phyloP scores from a whole-genome alignment of 1,139 yeast genomes.

The Schizosaccharomyces versatilis region DNA sequence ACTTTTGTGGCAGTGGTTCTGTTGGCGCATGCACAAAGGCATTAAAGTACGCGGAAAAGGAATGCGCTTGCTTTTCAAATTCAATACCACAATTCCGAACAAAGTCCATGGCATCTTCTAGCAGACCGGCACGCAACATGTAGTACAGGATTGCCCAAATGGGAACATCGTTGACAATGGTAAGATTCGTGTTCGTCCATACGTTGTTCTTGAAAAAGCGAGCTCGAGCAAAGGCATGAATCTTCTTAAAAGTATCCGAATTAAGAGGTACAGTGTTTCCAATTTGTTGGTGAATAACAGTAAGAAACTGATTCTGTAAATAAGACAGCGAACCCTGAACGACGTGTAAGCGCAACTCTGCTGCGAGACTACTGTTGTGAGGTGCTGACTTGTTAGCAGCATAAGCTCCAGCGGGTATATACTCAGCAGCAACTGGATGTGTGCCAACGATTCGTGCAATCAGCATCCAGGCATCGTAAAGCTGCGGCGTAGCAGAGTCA shows the following conservation, averaged over 20 bases:
- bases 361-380: constrained; percentile 10
- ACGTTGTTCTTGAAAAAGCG: constrained; percentile 23
- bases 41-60: constrained; percentile 59
- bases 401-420: neutral
- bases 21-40: constrained; percentile 45
- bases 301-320: constrained; percentile 56
- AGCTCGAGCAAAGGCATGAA: constrained; percentile 38
- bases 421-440: too few species aligned
- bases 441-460: neutral
- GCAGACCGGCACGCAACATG: constrained; percentile 62
- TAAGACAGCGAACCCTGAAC: constrained; percentile 35
- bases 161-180: constrained; percentile 55
- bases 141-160: constrained; percentile 82
- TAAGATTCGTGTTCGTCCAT: constrained; percentile 31
- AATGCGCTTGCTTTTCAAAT: constrained; percentile 64
- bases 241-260: constrained; percentile 55
- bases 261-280: constrained; percentile 38
- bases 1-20: constrained; percentile 37
- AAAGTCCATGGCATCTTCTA: constrained; percentile 50
- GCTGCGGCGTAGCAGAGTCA: neutral
- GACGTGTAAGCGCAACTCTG: constrained; percentile 19
- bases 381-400: neutral
- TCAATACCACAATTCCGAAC: constrained; percentile 26
- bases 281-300: constrained; percentile 50
- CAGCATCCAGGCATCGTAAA: neutral